Base-by-base conservation (phyloP, 352 stramenopile genomes). In the Phytophthora aleatoria region DNA sequence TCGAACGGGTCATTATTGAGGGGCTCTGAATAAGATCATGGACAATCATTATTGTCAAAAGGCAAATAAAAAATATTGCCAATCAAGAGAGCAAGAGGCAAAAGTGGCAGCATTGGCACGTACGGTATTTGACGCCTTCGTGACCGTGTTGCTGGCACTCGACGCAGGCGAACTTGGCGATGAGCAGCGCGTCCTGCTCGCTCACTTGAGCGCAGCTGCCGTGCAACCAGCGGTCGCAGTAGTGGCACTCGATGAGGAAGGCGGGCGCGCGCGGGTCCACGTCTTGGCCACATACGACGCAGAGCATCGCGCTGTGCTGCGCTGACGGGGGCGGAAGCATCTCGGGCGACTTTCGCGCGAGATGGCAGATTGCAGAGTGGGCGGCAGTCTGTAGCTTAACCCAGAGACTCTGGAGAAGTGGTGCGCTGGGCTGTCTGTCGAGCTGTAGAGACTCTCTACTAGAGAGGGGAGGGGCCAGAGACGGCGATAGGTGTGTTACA, bases 241-340 rank as follows among this genome's bases (percentile, higher is more conserved):
- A 89, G 55, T 87, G 78, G 55, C 80, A 91, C 53, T 90, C 80
- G 48, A 91, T 44, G 27, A 89, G 71, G 65, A 91, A 90, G 56
- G 68, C 53, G 16, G 64, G 43, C 36, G 57, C 20, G 44, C 69
- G 68, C 33, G 66, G 63, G 56, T 77, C 64, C 27, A 71, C 51
- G 20, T 67, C n/a, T 7, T 69, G 68, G 13, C 69, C 61, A 64
- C 72, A 80, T 30, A 69, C 49, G 44, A 54, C 38, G 57, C 72
- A 77, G 27, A 30, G 8, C 30, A 56, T 55, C n/a, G 47, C 12
- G 12, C 10, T 26, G 27, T 11, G n/a, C 31, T 33, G 43, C 30
- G 36, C 16, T 43, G 43, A 11, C 16, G 24, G 26, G n/a, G 54
- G 54, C 20, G 64, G 51, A 6, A 62, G 55, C 59, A 73, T 65